A percentile compares a stretch with the other conserved stretches of the same genome.
Evolutionary conservation across 257 asterid genomes (phyloP).

Genomic region (Prunella vulgaris): DNA sequence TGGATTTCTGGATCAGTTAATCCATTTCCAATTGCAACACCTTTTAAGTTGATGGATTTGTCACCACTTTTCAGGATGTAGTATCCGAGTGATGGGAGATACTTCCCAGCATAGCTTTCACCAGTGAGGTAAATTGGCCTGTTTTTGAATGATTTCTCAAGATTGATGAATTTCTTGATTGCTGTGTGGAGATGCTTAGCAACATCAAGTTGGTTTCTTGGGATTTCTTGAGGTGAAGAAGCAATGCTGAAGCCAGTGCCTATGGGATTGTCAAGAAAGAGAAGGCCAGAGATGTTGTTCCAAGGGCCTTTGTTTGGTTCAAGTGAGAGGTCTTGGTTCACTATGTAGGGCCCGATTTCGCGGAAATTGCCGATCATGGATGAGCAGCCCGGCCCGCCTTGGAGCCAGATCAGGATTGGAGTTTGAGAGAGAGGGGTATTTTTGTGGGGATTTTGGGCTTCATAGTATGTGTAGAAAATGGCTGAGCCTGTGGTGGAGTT

Average conservation of each 20-base stretch:
- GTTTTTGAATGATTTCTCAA: constrained; percentile 41
- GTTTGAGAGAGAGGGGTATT: constrained; percentile 37
- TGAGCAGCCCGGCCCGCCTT: constrained; percentile 92
- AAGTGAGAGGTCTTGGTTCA: constrained; percentile 37
- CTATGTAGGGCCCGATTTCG: constrained; percentile 75
- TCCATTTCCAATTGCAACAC: constrained; percentile 83
- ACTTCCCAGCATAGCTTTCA: constrained; percentile 87
- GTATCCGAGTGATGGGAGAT: constrained; percentile 67
- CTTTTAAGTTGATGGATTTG: constrained; percentile 44
- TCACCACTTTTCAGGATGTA: constrained; percentile 31
- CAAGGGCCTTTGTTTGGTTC: constrained; percentile 53
- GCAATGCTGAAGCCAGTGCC: constrained; percentile 86
- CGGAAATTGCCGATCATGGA: constrained; percentile 69
- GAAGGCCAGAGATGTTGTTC: constrained; percentile 62
- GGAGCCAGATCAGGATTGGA: constrained; percentile 81
- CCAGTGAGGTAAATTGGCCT: constrained; percentile 72
- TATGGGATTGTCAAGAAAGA: constrained; percentile 80
- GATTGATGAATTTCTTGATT: constrained; percentile 41
- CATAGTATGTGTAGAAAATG: constrained; percentile 77
- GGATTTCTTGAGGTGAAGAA: constrained; percentile 57
- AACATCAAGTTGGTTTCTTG: constrained; percentile 62
- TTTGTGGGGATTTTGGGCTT: constrained; percentile 38
- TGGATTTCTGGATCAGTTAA: constrained; percentile 77
- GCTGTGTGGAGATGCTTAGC: constrained; percentile 61
- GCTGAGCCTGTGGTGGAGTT: constrained; percentile 67